phyloP scores from a whole-genome alignment of 129 eudicot genomes.

The Saposhnikovia divaricata region DNA sequence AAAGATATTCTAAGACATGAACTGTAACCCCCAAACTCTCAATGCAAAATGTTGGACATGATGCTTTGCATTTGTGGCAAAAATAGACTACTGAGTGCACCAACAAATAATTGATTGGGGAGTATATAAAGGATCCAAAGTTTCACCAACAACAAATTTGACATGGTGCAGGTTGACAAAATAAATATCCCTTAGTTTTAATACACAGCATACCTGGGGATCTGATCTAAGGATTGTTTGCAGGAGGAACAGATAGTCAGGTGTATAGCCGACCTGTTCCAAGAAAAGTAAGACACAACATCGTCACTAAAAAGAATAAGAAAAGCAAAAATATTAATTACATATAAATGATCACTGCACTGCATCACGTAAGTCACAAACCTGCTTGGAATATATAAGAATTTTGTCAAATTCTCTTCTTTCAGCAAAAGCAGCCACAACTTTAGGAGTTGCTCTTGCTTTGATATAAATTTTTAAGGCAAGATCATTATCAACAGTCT shows the following conservation, averaged over 20 bases:
- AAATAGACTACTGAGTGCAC: neutral
- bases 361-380: slow-evolving; percentile 15
- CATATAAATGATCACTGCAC: neutral
- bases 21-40: neutral
- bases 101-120: neutral
- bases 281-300: neutral
- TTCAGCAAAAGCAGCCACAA: slow-evolving; percentile 99
- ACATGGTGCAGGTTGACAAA: neutral
- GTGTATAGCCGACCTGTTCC: slow-evolving; percentile 92
- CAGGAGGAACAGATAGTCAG: slow-evolving; percentile 96
- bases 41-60: no score
- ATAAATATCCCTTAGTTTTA: neutral
- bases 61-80: no score
- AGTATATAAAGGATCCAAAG: neutral
- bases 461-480: slow-evolving; percentile 87
- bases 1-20: neutral
- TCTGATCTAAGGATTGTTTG: slow-evolving; percentile 96
- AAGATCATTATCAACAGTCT: slow-evolving; percentile 98
- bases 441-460: slow-evolving; percentile 99
- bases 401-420: slow-evolving; percentile 97
- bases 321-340: neutral
- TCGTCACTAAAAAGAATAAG: neutral
- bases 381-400: slow-evolving; percentile 97
- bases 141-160: neutral
- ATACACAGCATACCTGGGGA: slow-evolving; percentile 70